A percentile compares a stretch with the other conserved stretches of the same genome.
Evolutionary conservation across 257 asterid genomes (phyloP).

Genomic region (Primulina tabacum): DNA sequence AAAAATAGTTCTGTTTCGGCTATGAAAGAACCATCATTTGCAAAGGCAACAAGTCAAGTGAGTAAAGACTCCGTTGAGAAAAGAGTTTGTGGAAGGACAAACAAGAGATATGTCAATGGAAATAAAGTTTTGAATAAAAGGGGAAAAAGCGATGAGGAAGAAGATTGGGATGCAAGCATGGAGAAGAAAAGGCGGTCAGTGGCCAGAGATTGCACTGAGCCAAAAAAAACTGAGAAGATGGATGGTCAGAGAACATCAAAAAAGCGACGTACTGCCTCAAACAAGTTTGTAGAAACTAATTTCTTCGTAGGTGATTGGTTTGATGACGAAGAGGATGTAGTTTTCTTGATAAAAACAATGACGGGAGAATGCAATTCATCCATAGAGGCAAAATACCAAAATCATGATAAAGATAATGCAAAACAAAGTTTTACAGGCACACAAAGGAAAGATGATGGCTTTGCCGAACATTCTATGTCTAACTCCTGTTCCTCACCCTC

Average conservation of each 20-base stretch:
- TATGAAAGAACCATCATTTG: slow-evolving; percentile 12
- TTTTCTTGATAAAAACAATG: slow-evolving; percentile 24
- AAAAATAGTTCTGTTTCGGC: slow-evolving; percentile 23
- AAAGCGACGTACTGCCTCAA: slow-evolving; percentile 40
- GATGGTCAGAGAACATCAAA: slow-evolving; percentile 34
- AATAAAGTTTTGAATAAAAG: slow-evolving; percentile 22
- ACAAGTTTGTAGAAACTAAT: slow-evolving; percentile 36
- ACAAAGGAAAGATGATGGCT: slow-evolving; percentile 20
- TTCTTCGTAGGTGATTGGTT: slow-evolving; percentile 38
- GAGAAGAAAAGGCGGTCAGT: slow-evolving; percentile 29
- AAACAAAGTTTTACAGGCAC: slow-evolving; percentile 19
- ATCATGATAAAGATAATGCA: slow-evolving; percentile 23
- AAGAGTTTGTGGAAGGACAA: slow-evolving; percentile 23
- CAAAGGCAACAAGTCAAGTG: slow-evolving; percentile 20
- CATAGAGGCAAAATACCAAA: slow-evolving; percentile 20
- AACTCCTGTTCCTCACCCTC: slow-evolving; percentile 29
- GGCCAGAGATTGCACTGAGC: slow-evolving; percentile 8
- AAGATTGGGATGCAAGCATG: slow-evolving; percentile 46
- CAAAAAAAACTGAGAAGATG: slow-evolving; percentile 16
- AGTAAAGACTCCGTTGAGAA: slow-evolving; percentile 21
- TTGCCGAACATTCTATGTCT: slow-evolving; percentile 25
- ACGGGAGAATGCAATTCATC: slow-evolving; percentile 19
- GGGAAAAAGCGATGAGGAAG: slow-evolving; percentile 38
- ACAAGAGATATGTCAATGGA: slow-evolving; percentile 22
- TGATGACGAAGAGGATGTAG: slow-evolving; percentile 55